Percentiles rank a stretch among this genome's conserved stretches.
phyloP scores from a whole-genome alignment of 768 basidiomycete genomes.

The Leccinellum albellum region DNA sequence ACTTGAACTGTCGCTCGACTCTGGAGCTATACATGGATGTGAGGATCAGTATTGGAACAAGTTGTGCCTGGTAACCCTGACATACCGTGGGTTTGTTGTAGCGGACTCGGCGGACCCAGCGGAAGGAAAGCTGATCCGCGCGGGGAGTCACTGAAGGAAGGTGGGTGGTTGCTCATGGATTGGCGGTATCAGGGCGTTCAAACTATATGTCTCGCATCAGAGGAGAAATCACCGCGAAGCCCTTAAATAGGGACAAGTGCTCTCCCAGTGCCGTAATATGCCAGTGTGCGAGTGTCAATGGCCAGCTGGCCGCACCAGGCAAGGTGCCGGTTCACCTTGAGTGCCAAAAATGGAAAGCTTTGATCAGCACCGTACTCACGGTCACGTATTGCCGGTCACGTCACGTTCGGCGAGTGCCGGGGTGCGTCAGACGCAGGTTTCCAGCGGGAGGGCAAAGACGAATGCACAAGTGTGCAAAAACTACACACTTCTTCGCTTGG shows the following conservation, averaged over 20 bases:
- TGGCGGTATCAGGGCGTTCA: background rate
- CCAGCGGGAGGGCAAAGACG: constrained; percentile 18
- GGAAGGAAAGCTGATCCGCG: constrained; percentile 4
- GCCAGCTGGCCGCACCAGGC: background rate
- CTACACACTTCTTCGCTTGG: constrained; percentile 30
- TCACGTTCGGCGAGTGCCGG: constrained; percentile 28
- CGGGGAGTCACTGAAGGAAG: constrained; percentile 19
- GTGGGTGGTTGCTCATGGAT: constrained; percentile 20
- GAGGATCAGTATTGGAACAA: background rate
- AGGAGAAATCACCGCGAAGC: background rate
- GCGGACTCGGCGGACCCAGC: background rate
- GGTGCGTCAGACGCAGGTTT: constrained; percentile 19
- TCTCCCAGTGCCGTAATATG: constrained; percentile 23
- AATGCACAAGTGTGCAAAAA: constrained; percentile 23
- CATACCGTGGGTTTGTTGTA: constrained; percentile 11
- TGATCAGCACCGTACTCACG: constrained; percentile 8
- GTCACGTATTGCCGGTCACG: constrained; percentile 19
- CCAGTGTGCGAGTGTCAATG: background rate
- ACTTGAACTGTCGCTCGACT: constrained; percentile 23
- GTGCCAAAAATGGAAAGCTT: constrained; percentile 22
- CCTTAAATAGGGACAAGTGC: constrained; percentile 17
- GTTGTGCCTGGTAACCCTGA: background rate
- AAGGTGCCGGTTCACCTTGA: constrained; percentile 1
- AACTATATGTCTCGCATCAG: constrained; percentile 6
- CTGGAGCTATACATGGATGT: constrained; percentile 3